Evolutionary conservation across 805 yeast species (phyloP).

Genomic region (Zygoascus bituminiphila): DNA sequence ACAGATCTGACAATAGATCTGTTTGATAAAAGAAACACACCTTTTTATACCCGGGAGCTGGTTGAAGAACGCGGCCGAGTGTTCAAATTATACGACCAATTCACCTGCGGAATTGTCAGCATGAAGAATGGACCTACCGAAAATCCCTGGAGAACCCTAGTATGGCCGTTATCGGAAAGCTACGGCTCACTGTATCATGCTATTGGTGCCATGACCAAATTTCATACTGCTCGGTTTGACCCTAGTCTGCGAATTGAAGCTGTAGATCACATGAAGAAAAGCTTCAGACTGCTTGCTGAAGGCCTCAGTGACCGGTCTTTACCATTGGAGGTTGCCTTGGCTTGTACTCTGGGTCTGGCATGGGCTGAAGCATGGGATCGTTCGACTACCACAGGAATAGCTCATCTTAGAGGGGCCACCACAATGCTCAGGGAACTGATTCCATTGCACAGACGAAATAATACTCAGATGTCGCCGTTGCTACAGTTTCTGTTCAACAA

Average conservation of each 20-base stretch:
- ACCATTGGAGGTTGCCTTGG: conserved; percentile 58
- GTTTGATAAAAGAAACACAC: background rate
- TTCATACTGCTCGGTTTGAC: conserved; percentile 46
- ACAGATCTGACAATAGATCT: background rate
- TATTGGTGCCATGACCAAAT: conserved; percentile 57
- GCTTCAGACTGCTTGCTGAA: conserved; percentile 50
- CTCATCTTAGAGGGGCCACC: conserved; percentile 60
- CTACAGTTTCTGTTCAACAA: conserved; percentile 49
- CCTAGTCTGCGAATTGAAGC: conserved; percentile 41
- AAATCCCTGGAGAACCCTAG: conserved; percentile 59
- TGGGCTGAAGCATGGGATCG: conserved; percentile 64
- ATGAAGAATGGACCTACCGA: conserved; percentile 56
- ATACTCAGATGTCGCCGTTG: conserved; percentile 29
- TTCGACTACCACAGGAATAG: conserved; percentile 57
- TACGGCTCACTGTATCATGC: conserved; percentile 54
- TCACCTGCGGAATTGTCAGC: conserved; percentile 47
- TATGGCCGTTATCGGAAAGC: conserved; percentile 49
- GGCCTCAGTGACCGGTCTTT: conserved; percentile 41
- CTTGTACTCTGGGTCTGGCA: conserved; percentile 55
- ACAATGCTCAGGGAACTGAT: conserved; percentile 38
- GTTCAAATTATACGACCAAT: conserved; percentile 33
- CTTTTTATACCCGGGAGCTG: conserved; percentile 2
- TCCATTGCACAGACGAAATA: conserved; percentile 9
- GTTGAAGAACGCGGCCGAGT: conserved; percentile 17
- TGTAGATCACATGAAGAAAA: conserved; percentile 48